Conservation (phyloP, 371 early-diverging fungal genomes). For the Antonospora locustae region DNA sequence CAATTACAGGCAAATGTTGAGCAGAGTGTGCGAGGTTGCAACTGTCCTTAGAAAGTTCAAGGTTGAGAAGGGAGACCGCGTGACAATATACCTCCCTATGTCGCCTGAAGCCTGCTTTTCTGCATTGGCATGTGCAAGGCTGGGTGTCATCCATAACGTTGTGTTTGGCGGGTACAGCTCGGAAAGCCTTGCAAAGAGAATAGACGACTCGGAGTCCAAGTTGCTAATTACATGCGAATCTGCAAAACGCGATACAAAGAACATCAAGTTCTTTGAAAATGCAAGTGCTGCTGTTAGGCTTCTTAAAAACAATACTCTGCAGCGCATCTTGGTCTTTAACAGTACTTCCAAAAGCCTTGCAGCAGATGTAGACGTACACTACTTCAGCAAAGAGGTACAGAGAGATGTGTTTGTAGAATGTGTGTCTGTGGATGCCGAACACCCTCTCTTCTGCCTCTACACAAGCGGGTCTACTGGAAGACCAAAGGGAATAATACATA, state of each 20-base stretch:
- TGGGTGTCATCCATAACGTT: slow-evolving; percentile 77
- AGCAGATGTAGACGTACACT: too few relatives aligned
- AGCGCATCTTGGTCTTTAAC: too few relatives aligned
- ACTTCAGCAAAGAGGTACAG: neutral
- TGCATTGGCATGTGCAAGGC: slow-evolving; percentile 75
- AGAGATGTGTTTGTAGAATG: slow-evolving; percentile 63
- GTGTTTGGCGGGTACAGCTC: slow-evolving; percentile 81
- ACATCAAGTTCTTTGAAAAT: slow-evolving; percentile 70
- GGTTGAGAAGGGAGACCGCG: slow-evolving; percentile 65
- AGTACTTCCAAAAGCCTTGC: too few relatives aligned
- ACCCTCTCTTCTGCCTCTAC: slow-evolving; percentile 77
- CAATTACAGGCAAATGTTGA: slow-evolving; percentile 68
- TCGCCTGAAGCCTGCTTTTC: slow-evolving; percentile 74
- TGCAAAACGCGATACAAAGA: slow-evolving; percentile 71
- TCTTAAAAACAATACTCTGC: slow-evolving; percentile 58
- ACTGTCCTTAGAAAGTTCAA: slow-evolving; percentile 70
- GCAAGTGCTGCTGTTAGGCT: slow-evolving; percentile 67
- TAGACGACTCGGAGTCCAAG: slow-evolving; percentile 77
- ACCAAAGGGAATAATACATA: slow-evolving; percentile 91
- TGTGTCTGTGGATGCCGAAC: slow-evolving; percentile 64
- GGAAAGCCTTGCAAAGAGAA: slow-evolving; percentile 72
- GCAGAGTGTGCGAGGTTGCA: slow-evolving; percentile 65
- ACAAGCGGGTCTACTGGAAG: slow-evolving; percentile 81
- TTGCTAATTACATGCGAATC: slow-evolving; percentile 73
- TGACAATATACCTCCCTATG: slow-evolving; percentile 89